Evolutionary conservation across 768 basidiomycete species (phyloP).

Genomic region (Mycena capillaripes): DNA sequence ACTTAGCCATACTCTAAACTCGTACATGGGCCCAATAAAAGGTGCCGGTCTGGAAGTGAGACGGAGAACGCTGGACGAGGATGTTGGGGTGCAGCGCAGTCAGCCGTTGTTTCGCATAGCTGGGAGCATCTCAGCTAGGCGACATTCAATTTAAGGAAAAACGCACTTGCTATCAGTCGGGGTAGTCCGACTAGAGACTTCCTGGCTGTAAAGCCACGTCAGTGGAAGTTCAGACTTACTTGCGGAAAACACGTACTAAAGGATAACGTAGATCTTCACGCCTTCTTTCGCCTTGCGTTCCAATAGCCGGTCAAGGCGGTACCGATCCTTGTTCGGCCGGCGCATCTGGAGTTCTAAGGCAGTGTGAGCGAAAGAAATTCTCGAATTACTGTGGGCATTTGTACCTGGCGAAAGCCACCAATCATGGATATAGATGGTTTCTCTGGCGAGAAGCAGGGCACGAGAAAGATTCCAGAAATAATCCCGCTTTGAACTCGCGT

Average conservation of each 20-base stretch:
- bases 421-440: constrained; percentile 94
- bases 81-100: constrained; percentile 90
- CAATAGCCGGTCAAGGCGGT: constrained; percentile 88
- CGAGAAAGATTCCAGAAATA: constrained; percentile 98
- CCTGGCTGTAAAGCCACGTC: constrained; percentile 70
- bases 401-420: constrained; percentile 99
- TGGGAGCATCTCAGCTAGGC: constrained; percentile 40
- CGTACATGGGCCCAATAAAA: constrained; percentile 98
- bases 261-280: constrained; percentile 94
- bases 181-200: constrained; percentile 95
- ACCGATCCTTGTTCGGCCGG: constrained; percentile 86
- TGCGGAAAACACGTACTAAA: constrained; percentile 74
- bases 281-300: constrained; percentile 95
- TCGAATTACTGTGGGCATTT: constrained; percentile 20
- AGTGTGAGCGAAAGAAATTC: neutral
- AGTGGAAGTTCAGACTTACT: constrained; percentile 8
- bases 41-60: constrained; percentile 97
- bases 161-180: constrained; percentile 92
- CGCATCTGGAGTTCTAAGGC: constrained; percentile 84
- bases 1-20: constrained; percentile 6
- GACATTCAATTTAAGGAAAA: neutral
- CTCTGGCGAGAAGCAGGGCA: constrained; percentile 90
- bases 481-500: constrained; percentile 74
- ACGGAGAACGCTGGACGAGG: constrained; percentile 96
- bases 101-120: constrained; percentile 90